A percentile compares a stretch with the other conserved stretches of the same genome.
Conservation (phyloP, 2,329 filamentous ascomycete species). For the Penicillium sp. region DNA sequence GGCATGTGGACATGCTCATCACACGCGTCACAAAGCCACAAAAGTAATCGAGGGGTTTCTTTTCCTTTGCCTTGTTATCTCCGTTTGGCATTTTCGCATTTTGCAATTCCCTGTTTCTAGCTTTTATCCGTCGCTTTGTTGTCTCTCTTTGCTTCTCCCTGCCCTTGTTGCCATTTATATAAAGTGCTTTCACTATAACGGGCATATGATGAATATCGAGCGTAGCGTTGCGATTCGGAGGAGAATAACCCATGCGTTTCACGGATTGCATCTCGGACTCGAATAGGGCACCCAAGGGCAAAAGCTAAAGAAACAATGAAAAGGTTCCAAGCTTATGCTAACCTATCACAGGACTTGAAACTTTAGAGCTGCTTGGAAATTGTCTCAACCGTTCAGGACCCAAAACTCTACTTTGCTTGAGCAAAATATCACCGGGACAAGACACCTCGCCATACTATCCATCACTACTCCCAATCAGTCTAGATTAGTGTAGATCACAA, state of each 20-base stretch:
- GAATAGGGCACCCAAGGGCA: neutral
- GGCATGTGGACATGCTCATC: constrained; percentile 13
- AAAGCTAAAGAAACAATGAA: neutral
- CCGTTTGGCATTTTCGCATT: neutral
- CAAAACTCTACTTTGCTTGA: constrained; percentile 4
- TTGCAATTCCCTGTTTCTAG: neutral
- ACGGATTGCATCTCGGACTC: constrained; percentile 1
- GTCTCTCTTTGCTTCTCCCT: neutral
- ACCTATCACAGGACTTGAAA: neutral
- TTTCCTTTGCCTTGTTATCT: neutral
- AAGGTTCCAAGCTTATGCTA: neutral
- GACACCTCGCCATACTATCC: neutral
- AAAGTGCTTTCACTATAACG: neutral
- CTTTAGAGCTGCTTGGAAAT: neutral
- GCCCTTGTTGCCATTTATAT: neutral
- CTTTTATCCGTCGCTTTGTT: neutral
- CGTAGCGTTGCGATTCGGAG: constrained; percentile 6
- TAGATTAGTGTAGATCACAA: neutral
- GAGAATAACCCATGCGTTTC: constrained; percentile 13
- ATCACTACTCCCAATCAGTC: neutral
- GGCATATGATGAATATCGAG: constrained; percentile 1
- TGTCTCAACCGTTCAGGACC: constrained; percentile 4
- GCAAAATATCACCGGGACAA: neutral
- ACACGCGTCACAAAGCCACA: constrained; percentile 4
- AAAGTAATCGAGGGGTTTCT: neutral